Evolutionary conservation across 306 rosid genomes (phyloP).

Genomic region (Trichosanthes truncata): DNA sequence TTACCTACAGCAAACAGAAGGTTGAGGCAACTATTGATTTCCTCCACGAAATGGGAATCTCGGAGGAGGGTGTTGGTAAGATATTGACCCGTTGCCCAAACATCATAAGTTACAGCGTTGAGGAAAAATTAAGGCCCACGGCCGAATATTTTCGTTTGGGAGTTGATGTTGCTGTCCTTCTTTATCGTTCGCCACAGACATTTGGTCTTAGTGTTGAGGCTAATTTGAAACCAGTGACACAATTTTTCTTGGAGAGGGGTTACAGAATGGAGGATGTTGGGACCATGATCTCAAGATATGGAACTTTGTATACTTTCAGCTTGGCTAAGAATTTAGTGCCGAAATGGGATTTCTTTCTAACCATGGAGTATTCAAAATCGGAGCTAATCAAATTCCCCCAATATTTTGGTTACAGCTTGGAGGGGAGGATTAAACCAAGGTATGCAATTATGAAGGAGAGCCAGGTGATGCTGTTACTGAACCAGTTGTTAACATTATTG

Average conservation of each 20-base stretch:
- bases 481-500: conserved; percentile 68
- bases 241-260: conserved; percentile 66
- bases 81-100: conserved; percentile 71
- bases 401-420: conserved; percentile 76
- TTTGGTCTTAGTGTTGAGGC: conserved; percentile 81
- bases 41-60: conserved; percentile 58
- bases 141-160: conserved; percentile 67
- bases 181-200: conserved; percentile 51
- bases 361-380: conserved; percentile 52
- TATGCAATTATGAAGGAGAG: conserved; percentile 44
- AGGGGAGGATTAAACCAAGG: conserved; percentile 76
- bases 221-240: conserved; percentile 67
- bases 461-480: conserved; percentile 54
- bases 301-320: conserved; percentile 68
- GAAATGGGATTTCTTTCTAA: conserved; percentile 79
- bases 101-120: conserved; percentile 68
- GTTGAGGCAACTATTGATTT: conserved; percentile 45
- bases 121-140: conserved; percentile 78
- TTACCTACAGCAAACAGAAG: conserved; percentile 76
- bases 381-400: conserved; percentile 85
- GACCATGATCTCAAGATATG: conserved; percentile 75
- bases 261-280: conserved; percentile 59
- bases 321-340: conserved; percentile 52
- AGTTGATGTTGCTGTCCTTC: conserved; percentile 67
- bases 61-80: conserved; percentile 64